Evolutionary conservation across 257 asterid genomes (phyloP).

Genomic region (Haberlea rhodopensis): DNA sequence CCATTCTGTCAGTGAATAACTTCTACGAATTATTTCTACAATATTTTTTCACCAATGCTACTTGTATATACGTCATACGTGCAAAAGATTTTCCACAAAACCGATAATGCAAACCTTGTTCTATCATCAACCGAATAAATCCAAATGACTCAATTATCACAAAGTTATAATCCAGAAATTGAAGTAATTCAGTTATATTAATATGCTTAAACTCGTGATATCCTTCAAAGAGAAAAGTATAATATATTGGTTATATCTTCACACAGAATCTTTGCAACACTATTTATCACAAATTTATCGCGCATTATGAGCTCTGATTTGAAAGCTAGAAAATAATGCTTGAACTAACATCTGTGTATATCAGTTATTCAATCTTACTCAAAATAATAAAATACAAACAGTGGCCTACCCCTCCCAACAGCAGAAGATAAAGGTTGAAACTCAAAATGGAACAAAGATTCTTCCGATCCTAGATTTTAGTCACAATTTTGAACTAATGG

Average conservation of each 20-base stretch:
- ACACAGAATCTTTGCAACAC: not conserved
- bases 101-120: not conserved
- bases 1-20: not conserved
- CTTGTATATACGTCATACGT: not conserved
- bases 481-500: not conserved
- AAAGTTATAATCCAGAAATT: not conserved
- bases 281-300: slow-evolving; percentile 4
- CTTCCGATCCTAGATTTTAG: too few relatives aligned
- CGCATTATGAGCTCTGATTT: not conserved
- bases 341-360: not conserved
- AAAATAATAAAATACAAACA: slow-evolving; percentile 4
- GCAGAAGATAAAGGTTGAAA: not conserved
- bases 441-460: not conserved
- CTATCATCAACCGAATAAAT: slow-evolving; percentile 9
- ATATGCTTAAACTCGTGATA: slow-evolving; percentile 4
- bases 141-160: not conserved
- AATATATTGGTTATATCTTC: slow-evolving; percentile 1
- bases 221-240: not conserved
- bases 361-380: not conserved
- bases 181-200: not conserved
- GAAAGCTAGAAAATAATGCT: not conserved
- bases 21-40: too few relatives aligned
- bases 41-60: not conserved
- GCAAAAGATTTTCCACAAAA: not conserved
- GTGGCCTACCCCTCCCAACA: slow-evolving; percentile 1